phyloP scores from a whole-genome alignment of 2,329 filamentous ascomycete genomes.

The Trichophyton mentagrophytes region DNA sequence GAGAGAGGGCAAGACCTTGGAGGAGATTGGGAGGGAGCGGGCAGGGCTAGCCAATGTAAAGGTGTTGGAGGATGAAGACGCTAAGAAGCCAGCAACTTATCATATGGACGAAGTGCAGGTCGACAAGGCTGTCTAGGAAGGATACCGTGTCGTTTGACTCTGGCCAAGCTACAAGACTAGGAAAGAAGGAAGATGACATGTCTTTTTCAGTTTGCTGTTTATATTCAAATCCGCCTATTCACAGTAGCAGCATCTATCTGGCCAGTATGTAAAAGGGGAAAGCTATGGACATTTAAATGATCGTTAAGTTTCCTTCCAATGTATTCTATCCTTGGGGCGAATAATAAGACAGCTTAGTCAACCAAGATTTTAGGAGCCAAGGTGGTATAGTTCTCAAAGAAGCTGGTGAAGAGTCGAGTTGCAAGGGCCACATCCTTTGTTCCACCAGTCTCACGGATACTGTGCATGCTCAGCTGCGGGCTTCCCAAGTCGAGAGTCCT shows the following conservation, averaged over 20 bases:
- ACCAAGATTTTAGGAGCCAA: slow-evolving; percentile 73
- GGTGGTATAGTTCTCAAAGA: slow-evolving; percentile 72
- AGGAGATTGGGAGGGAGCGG: slow-evolving; percentile 8
- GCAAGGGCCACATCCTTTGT: slow-evolving; percentile 77
- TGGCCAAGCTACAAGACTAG: not conserved
- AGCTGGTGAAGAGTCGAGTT: slow-evolving; percentile 73
- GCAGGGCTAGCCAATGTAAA: slow-evolving; percentile 7
- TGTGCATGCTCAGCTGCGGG: slow-evolving; percentile 92
- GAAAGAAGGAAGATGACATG: not conserved
- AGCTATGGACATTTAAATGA: not conserved
- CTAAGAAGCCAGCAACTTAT: not conserved
- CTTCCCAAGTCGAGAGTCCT: slow-evolving; percentile 88
- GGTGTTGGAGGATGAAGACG: slow-evolving; percentile 2
- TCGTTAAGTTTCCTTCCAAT: no score
- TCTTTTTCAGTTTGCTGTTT: not conserved
- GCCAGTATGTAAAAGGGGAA: not conserved
- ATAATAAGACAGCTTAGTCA: slow-evolving; percentile 33
- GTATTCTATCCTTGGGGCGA: no score
- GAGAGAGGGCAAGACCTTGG: slow-evolving; percentile 5
- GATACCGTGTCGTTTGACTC: not conserved
- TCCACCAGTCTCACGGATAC: slow-evolving; percentile 84
- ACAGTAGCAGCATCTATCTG: not conserved
- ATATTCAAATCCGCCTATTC: not conserved
- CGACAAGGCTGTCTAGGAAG: not conserved
- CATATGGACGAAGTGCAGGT: not conserved